A percentile compares a stretch with the other conserved stretches of the same genome.
Conservation (phyloP, 805 yeast genomes). For the Candida vartiovaarae region DNA sequence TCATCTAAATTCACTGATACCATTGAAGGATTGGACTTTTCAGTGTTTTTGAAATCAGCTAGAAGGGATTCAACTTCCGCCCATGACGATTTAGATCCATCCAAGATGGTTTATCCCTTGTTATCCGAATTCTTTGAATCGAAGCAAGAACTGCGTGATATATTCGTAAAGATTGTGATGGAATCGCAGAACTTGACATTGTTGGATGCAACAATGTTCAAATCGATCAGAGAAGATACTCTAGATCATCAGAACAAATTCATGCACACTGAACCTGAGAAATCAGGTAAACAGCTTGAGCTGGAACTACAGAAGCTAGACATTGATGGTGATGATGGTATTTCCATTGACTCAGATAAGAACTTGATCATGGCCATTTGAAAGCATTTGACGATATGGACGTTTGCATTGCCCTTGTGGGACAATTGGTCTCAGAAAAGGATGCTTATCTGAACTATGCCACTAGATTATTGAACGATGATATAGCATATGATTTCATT, state of each 20-base stretch:
- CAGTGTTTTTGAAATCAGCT: slow-evolving; percentile 35
- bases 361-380: slow-evolving; percentile 26
- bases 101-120: slow-evolving; percentile 27
- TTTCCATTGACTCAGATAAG: slow-evolving; percentile 27
- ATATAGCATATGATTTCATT: slow-evolving; percentile 47
- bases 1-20: slow-evolving; percentile 44
- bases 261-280: slow-evolving; percentile 33
- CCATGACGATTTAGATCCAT: slow-evolving; percentile 15
- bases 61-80: slow-evolving; percentile 4
- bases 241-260: slow-evolving; percentile 29
- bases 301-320: slow-evolving; percentile 40
- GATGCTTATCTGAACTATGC: slow-evolving; percentile 66
- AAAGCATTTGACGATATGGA: slow-evolving; percentile 30
- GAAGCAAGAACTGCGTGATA: slow-evolving; percentile 67
- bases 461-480: slow-evolving; percentile 71
- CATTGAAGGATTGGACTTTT: slow-evolving; percentile 54
- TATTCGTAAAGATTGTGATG: slow-evolving; percentile 51
- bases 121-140: slow-evolving; percentile 65
- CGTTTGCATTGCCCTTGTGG: slow-evolving; percentile 33
- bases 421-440: slow-evolving; percentile 61
- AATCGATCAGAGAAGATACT: slow-evolving; percentile 49
- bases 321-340: slow-evolving; percentile 32
- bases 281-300: slow-evolving; percentile 41
- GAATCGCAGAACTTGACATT: slow-evolving; percentile 64
- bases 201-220: slow-evolving; percentile 69